These are phyloP conservation scores for Musa acuminata DNA, from an alignment of 176 grass and related monocot species.

Conservation along the genomic window DNA sequence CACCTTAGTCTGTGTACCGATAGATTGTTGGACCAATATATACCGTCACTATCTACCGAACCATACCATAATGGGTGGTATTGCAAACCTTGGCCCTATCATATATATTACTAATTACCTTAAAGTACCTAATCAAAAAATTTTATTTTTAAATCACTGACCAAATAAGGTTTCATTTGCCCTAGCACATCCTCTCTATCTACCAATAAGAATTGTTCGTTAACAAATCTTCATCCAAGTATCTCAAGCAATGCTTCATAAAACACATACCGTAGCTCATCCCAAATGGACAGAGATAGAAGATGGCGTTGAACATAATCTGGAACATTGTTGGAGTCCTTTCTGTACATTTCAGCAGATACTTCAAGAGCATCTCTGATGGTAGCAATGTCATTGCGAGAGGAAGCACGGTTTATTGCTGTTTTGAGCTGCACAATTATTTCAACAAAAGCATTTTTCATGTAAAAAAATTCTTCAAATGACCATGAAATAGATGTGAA, in stretches of 20 bases:
- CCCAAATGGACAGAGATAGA: slow-evolving; percentile 88
- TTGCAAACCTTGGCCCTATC: no score
- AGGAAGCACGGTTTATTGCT: slow-evolving; percentile 71
- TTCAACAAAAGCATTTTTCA: slow-evolving; percentile 9
- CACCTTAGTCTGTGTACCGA: no score
- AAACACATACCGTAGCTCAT: slow-evolving; percentile 76
- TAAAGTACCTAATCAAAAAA: not conserved
- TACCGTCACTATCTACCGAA: no score
- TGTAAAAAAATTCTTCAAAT: not conserved
- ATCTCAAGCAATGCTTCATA: not conserved
- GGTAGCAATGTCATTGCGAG: slow-evolving; percentile 69
- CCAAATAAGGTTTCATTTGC: not conserved
- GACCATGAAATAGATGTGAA: not conserved
- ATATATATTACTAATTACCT: not conserved
- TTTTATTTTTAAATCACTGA: not conserved
- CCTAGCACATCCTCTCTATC: not conserved
- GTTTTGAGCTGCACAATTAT: slow-evolving; percentile 66
- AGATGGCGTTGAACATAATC: slow-evolving; percentile 97
- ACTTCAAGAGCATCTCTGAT: slow-evolving; percentile 99
- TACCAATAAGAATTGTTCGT: no score
- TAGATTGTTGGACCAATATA: no score
- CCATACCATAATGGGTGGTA: no score
- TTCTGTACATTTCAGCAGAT: slow-evolving; percentile 95
- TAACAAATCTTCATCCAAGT: not conserved
- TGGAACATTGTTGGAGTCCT: slow-evolving; percentile 96